These are phyloP conservation scores for Myxozyma geophila DNA, from an alignment of 805 yeast species.

Conservation along the genomic window DNA sequence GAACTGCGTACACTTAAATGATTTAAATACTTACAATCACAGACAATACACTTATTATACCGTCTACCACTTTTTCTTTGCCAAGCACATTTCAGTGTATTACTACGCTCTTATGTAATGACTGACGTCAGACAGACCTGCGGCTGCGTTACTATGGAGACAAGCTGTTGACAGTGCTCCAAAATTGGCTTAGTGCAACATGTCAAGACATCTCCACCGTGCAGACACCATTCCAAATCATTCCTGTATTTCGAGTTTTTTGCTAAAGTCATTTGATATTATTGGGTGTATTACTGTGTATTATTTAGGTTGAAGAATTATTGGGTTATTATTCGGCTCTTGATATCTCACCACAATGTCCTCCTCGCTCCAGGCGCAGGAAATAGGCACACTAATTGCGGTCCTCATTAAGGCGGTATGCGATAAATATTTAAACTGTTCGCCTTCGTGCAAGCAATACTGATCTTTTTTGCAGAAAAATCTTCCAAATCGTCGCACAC, in stretches of 20 bases:
- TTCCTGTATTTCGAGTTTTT: neutral
- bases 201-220: neutral
- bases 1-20: neutral
- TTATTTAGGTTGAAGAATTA: neutral
- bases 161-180: neutral
- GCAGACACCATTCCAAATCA: neutral
- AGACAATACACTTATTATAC: no score
- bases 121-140: neutral
- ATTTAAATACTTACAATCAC: neutral
- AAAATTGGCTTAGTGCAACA: neutral
- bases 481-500: slow-evolving; percentile 79
- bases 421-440: neutral
- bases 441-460: neutral
- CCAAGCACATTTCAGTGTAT: neutral
- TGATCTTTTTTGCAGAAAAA: slow-evolving; percentile 53
- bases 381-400: slow-evolving; percentile 63
- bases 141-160: slow-evolving; percentile 14
- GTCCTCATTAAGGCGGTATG: slow-evolving; percentile 69
- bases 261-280: neutral
- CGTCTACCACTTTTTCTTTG: no score
- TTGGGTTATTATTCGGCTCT: no score
- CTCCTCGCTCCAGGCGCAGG: slow-evolving; percentile 18
- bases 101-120: neutral
- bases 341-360: neutral
- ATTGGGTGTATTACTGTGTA: neutral